Conservation (phyloP, 2,329 filamentous ascomycete genomes). For the Pseudogymnoascus sp. region DNA sequence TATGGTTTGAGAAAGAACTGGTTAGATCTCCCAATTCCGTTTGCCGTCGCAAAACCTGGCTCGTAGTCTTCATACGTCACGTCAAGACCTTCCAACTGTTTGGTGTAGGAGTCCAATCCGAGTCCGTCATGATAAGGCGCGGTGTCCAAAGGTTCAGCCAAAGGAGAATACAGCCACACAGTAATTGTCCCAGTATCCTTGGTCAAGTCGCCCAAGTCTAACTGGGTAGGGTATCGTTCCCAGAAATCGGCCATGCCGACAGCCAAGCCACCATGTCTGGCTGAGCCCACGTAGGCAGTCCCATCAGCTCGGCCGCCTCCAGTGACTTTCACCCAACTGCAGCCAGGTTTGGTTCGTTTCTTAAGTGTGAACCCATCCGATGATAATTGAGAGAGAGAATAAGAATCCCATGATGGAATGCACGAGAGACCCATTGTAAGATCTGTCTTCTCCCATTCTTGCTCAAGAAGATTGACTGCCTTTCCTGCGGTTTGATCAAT, state of each 20-base stretch:
- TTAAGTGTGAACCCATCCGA: slow-evolving; percentile 52
- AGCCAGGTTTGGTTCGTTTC: slow-evolving; percentile 50
- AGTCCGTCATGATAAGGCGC: slow-evolving; percentile 51
- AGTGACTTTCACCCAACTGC: slow-evolving; percentile 50
- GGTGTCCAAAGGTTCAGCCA: slow-evolving; percentile 47
- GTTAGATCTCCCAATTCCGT: slow-evolving; percentile 50
- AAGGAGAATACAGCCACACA: slow-evolving; percentile 53
- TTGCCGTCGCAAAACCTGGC: slow-evolving; percentile 44
- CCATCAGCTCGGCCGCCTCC: slow-evolving; percentile 49
- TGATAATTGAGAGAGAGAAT: slow-evolving; percentile 48
- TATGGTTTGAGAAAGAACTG: slow-evolving; percentile 48
- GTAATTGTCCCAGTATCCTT: slow-evolving; percentile 45
- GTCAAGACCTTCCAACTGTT: slow-evolving; percentile 52
- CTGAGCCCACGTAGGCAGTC: slow-evolving; percentile 50
- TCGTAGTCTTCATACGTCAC: slow-evolving; percentile 60
- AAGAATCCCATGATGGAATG: slow-evolving; percentile 53
- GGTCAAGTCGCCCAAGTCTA: slow-evolving; percentile 46
- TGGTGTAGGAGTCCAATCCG: slow-evolving; percentile 45
- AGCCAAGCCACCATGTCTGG: slow-evolving; percentile 49
- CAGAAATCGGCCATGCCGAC: slow-evolving; percentile 53
- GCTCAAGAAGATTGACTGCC: not conserved
- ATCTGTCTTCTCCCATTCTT: slow-evolving; percentile 8
- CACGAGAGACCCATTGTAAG: slow-evolving; percentile 27
- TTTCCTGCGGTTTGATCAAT: slow-evolving; percentile 9
- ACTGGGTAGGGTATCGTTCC: slow-evolving; percentile 53